Evolutionary conservation across 176 grass and related monocot species (phyloP).

Genomic region (Elymus sibiricus): DNA sequence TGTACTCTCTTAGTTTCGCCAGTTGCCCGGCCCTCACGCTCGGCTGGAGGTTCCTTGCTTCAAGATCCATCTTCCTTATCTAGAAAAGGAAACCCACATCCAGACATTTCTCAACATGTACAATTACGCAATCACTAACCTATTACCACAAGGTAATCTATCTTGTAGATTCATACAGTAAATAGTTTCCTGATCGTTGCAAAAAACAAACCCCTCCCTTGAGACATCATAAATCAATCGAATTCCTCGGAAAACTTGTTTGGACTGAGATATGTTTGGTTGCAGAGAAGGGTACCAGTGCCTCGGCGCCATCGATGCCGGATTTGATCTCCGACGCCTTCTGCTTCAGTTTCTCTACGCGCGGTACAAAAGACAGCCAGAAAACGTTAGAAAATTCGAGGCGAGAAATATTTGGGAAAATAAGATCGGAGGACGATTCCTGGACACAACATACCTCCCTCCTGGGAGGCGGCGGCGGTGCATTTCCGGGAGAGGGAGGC

Average conservation of each 20-base stretch:
- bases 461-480: constrained; percentile 48
- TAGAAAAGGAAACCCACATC: constrained; percentile 22
- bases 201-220: not conserved
- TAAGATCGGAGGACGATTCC: not conserved
- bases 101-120: not conserved
- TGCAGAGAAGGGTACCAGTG: constrained; percentile 32
- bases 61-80: constrained; percentile 99
- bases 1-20: constrained; percentile 92
- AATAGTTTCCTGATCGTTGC: not conserved
- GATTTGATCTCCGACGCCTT: constrained; percentile 79
- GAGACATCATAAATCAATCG: not conserved
- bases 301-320: constrained; percentile 77
- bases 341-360: constrained; percentile 79
- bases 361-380: not conserved
- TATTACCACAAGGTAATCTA: not conserved
- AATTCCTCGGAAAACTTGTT: not conserved
- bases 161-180: not conserved
- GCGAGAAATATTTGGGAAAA: not conserved
- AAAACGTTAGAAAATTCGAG: not conserved
- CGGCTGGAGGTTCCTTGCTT: constrained; percentile 88
- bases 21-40: constrained; percentile 74
- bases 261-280: not conserved
- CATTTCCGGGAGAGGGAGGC: constrained; percentile 75
- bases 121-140: not conserved
- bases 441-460: constrained; percentile 55